Evolutionary conservation across 495 filamentous ascomycete species (phyloP).

Genomic region (Margaritispora aquatica): DNA sequence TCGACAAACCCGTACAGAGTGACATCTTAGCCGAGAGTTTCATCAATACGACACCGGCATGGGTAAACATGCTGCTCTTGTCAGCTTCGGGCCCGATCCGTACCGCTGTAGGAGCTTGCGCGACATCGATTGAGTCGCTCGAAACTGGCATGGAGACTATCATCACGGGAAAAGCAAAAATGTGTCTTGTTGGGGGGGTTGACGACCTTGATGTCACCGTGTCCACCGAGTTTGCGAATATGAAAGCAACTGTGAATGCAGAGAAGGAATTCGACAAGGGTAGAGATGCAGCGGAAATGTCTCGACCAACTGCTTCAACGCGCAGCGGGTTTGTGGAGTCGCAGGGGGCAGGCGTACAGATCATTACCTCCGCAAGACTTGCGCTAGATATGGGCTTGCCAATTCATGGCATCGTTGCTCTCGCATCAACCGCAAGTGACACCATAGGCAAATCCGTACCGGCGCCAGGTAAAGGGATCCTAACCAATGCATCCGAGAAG

Average conservation of each 20-base stretch:
- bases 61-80: slow-evolving; percentile 96
- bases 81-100: slow-evolving; percentile 96
- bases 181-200: slow-evolving; percentile 95
- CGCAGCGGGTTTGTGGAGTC: slow-evolving; percentile 98
- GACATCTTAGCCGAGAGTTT: slow-evolving; percentile 98
- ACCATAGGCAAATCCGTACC: slow-evolving; percentile 96
- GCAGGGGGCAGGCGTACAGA: slow-evolving; percentile 91
- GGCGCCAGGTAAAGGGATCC: slow-evolving; percentile 89
- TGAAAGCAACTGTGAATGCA: slow-evolving; percentile 96
- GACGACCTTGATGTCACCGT: slow-evolving; percentile 87
- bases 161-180: slow-evolving; percentile 88
- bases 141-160: slow-evolving; percentile 90
- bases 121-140: slow-evolving; percentile 91
- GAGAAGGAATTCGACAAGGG: slow-evolving; percentile 89
- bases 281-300: slow-evolving; percentile 93
- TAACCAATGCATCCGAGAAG: slow-evolving; percentile 87
- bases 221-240: slow-evolving; percentile 98
- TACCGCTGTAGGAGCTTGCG: slow-evolving; percentile 94
- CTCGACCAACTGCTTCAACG: slow-evolving; percentile 89
- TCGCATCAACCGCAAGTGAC: slow-evolving; percentile 91
- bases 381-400: slow-evolving; percentile 98
- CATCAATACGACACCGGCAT: slow-evolving; percentile 98
- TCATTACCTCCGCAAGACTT: slow-evolving; percentile 92
- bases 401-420: slow-evolving; percentile 86
- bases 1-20: slow-evolving; percentile 95